phyloP scores from a whole-genome alignment of 2,329 filamentous ascomycete genomes.

The Golovinomyces cichoracearum region DNA sequence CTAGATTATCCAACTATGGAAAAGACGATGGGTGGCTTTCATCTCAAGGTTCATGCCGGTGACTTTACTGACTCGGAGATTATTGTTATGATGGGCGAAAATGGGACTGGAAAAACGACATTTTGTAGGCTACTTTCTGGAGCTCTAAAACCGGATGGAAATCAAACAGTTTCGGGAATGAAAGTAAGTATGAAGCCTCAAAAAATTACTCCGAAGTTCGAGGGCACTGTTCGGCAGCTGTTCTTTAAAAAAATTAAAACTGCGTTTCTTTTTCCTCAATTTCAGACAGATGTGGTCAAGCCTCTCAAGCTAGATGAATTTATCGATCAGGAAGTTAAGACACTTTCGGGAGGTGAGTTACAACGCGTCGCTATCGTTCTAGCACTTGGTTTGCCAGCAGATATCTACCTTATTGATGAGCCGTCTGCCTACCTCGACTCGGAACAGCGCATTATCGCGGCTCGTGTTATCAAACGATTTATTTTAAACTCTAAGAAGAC shows the following conservation, averaged over 20 bases:
- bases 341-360: constrained; percentile 95
- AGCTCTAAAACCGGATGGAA: constrained; percentile 68
- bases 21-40: constrained; percentile 78
- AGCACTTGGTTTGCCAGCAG: constrained; percentile 79
- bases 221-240: constrained; percentile 83
- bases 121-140: constrained; percentile 94
- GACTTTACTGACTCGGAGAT: constrained; percentile 96
- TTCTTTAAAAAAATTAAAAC: constrained; percentile 99
- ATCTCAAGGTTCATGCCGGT: constrained; percentile 54
- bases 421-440: constrained; percentile 94
- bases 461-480: constrained; percentile 96
- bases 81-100: constrained; percentile 99
- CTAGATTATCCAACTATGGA: constrained; percentile 78
- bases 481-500: constrained; percentile 99
- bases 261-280: constrained; percentile 85
- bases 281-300: constrained; percentile 98
- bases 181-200: constrained; percentile 98
- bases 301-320: constrained; percentile 98
- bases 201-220: constrained; percentile 96
- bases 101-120: constrained; percentile 96
- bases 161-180: constrained; percentile 62
- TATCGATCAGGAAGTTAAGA: constrained; percentile 98
- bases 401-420: constrained; percentile 97
- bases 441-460: constrained; percentile 93
- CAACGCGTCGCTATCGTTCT: constrained; percentile 97